Evolutionary conservation across 768 basidiomycete species (phyloP), one percentile per base, ranked within the genome.

Genomic region (Chalciporus piperatus): DNA sequence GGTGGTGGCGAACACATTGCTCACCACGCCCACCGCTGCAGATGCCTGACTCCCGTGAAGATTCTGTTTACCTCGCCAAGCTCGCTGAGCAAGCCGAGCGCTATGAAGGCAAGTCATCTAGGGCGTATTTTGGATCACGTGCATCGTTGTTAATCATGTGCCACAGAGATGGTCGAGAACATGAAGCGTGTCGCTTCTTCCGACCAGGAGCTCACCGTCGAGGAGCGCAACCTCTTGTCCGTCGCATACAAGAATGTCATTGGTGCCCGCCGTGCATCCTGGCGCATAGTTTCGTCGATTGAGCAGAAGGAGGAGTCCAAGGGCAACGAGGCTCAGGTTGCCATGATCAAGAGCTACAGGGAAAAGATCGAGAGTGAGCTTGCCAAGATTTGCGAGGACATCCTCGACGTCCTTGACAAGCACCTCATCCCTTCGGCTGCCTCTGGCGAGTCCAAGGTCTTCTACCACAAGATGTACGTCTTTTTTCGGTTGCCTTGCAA

Each of bases 211-310:
- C 89, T 98, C 67, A 96, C 94, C 54, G 93, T 98, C 41, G 95
- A 98, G 76, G 95, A 98, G 76, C 93, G 95, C 56, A 98, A 98
- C 73, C 85, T 98, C 48, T 83, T 98, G 51, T 97, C 93, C 11
- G 95, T 98, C 53, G 95, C 95, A 16, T 98, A 97, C 82, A 98
- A 98, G 89, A 98, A 98, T 74, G 93, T 97, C 55, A 98, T 98
- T 59, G 95, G 95, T 73, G 94, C 95, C 25, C 93, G 95, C 62
- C 92, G 96, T 70, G 94, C 95, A 16, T 96, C 93, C 17, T 98
- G 95, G 95, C 81, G 95, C 63, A 97, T 98, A 63, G 92, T 98
- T 40, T 97, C 94, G 54, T 96, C 94, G 43, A 97, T 98, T 67
- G 95, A 98, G 77, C 92, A 95, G 78, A 98, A 97, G 81, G 95